Base-by-base conservation (phyloP, 805 yeast genomes). In the Pichia paraexigua region DNA sequence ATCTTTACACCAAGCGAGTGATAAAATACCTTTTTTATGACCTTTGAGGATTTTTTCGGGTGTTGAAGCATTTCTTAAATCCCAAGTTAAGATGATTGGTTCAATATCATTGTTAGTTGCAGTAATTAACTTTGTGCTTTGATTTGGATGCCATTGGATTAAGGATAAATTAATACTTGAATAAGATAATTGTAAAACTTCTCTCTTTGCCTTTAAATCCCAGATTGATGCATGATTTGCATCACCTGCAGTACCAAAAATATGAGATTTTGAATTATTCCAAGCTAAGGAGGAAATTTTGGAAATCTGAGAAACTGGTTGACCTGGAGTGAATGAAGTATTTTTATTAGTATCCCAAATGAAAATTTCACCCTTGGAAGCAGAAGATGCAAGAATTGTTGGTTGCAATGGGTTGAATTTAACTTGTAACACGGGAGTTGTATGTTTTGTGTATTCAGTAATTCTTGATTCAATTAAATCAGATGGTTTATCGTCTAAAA, bases 81-180 rank as follows among this genome's bases (percentile, higher is more conserved):
- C 97, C 99, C 99, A 94, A 17, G 92, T 75, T 57, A 89, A 71
- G 50, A 94, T 82, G 32, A 86, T 77, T 13, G 99, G 96, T 47
- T 80, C 79, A 21, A 76, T 72, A 67, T 91, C 97, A 52, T 81
- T 79, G 54, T 85, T 90, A 28, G 94, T 83, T 27, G 96, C 96
- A 25, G 98, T 92, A 27, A 87, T 82, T 53, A 94, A 78, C 64
- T 81, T 85, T 17, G 98, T 92, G 53, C 92, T 81, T 69, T 83
- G 84, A 43, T 77, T 71, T 51, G 99, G 99, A 67, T 94, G 97
- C 99, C 99, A 94, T 53, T 85, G 89, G 15, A 94, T 95, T 54
- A 79, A 77, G 37, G 95, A 81, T 47, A 92, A 76, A 51, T 83
- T 84, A 24, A 90, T 84, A 9, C 84, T 81, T 22, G 82, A 72